Evolutionary conservation across 176 grass and related monocot genomes (phyloP).

Genomic region (Aegilops speltoides): DNA sequence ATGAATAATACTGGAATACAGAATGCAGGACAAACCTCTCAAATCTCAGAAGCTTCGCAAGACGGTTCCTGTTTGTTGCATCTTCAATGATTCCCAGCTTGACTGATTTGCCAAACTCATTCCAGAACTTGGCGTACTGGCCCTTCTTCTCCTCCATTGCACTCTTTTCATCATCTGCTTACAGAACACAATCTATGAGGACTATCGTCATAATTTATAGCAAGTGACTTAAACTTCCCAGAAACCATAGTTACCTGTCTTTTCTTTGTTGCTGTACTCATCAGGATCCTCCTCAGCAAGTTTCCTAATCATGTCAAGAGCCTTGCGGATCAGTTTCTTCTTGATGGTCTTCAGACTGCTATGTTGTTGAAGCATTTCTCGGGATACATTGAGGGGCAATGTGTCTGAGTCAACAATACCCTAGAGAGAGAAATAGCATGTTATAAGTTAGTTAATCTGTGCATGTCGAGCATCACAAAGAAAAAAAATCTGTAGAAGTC

Average conservation of each 20-base stretch:
- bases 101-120: slow-evolving; percentile 98
- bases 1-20: not conserved
- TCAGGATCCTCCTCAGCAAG: slow-evolving; percentile 92
- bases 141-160: slow-evolving; percentile 87
- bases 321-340: slow-evolving; percentile 94
- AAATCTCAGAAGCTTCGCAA: slow-evolving; percentile 95
- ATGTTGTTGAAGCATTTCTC: slow-evolving; percentile 99
- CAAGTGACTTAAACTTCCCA: not conserved
- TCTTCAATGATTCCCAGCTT: slow-evolving; percentile 99
- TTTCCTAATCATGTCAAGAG: slow-evolving; percentile 96
- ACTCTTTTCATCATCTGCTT: slow-evolving; percentile 66
- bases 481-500: not conserved
- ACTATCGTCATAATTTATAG: not conserved
- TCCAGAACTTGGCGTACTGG: slow-evolving; percentile 92
- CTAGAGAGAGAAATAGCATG: slow-evolving; percentile 32
- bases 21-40: slow-evolving; percentile 57
- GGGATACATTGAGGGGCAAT: slow-evolving; percentile 89
- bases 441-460: not conserved
- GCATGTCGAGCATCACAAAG: not conserved
- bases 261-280: slow-evolving; percentile 91
- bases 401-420: slow-evolving; percentile 96
- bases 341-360: slow-evolving; percentile 93
- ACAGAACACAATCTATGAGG: slow-evolving; percentile 10
- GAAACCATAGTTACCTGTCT: slow-evolving; percentile 56
- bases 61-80: slow-evolving; percentile 95